Evolutionary conservation across 148 eudicot species (phyloP), one percentile per base, ranked within the genome.

Genomic region (Suaeda aralocaspica): DNA sequence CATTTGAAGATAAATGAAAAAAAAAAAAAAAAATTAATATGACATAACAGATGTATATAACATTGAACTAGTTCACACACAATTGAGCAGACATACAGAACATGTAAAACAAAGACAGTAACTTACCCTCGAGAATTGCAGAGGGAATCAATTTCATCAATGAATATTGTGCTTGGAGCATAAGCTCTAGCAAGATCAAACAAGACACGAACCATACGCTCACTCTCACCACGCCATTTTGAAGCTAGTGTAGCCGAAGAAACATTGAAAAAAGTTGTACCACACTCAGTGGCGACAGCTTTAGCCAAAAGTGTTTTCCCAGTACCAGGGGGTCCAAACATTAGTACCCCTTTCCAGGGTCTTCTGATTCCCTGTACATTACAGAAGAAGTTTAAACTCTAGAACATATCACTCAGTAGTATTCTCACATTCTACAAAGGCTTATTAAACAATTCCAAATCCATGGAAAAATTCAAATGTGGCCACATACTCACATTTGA

Each of bases 301-400:
- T 94, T 94, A 52, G 99, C 99, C 83, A 94, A 81, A 64, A 94
- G 97, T 30, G 99, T 94, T 84, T 91, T 94, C 36, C 99, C 99
- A 48, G 99, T 94, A 64, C 99, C 99, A 82, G 99, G 99, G 50
- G 99, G 99, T 46, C 99, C 99, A 87, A 94, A 94, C 97, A 94
- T 89, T 50, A 94, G 88, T 55, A 94, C 97, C 59, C 99, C 99
- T 82, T 91, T 94, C 97, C 99, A 94, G 25, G 99, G 99, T 78
- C 97, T 89, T 76, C 97, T 86, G 46, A 94, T 91, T 75, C 99
- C 99, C 99, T 94, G 81, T 57, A 78, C 64, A 49, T 58, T 61
- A 55, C 25, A 62, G 7, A 30, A 69, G 66, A 34, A 26, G 49
- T 51, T 28, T 53, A 51, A 28, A 5, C 28, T 59, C 75, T n/a